Evolutionary conservation across 2,329 filamentous ascomycete genomes (phyloP), one percentile per base, ranked within the genome.

Genomic region (Rugonectria rugulosa): DNA sequence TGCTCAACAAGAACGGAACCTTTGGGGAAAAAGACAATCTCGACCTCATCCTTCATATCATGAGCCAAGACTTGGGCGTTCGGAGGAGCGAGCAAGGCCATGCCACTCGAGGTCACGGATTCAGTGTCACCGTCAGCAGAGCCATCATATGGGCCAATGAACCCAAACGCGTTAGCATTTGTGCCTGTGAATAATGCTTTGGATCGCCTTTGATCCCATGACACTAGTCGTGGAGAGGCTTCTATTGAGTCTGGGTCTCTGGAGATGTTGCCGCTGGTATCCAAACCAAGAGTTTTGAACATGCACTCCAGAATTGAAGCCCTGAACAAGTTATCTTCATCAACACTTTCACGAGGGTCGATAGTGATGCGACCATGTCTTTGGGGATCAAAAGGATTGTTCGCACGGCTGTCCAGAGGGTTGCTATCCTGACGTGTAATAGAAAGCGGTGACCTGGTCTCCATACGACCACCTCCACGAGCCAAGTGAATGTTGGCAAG

Each of bases 21-120:
- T 72, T 98, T 91, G 0, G 93, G 94, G 63, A 99, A 99, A 76
- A 91, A 98, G 6, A 99, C 95, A 62, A 99, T 97, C 70, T 99
- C 95, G 3, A 98, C 86, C 48, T 99, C 95, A 59, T 96, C 89
- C 60, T 89, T 89, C 75, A 98, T 84, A 58, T 98, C 94, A 55
- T 92, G 87, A 4, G 86, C 84, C 5, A 94, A 76, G 4, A 80
- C 75, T 49, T 91, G 81, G 0, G 87, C 82, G 62, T 87, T 91
- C 0, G 87, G 85, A 0, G 85, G 83, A 4, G 83, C 81, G 27
- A 78, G 75, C 36, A 85, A 80, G 4, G 85, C 85, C 41, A 87
- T 79, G 1, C 87, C 86, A 4, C 87, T 83, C 2, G 90, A 94
- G 21, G 90, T 86, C 65, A 94, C 79, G 0, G 94, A 97, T 61